Evolutionary conservation across 2,329 filamentous ascomycete genomes (phyloP).

Genomic region (Periconia macrospinosa): DNA sequence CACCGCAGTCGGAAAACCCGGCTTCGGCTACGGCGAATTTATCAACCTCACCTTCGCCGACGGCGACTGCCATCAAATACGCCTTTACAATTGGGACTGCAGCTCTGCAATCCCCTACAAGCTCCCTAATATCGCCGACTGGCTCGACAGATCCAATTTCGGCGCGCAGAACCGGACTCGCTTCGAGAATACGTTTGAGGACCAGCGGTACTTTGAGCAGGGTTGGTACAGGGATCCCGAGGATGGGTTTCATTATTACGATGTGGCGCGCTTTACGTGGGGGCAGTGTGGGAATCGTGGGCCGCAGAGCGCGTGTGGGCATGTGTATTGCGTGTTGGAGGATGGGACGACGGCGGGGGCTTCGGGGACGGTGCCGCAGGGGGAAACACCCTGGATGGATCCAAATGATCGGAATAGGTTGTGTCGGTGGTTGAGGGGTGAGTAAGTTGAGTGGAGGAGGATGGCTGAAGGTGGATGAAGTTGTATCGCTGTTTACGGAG

Average conservation of each 20-base stretch:
- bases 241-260: conserved; percentile 7
- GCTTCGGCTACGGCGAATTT: background rate
- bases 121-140: conserved; percentile 1
- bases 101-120: conserved; percentile 6
- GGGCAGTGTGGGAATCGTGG: conserved; percentile 9
- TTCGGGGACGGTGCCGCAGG: conserved; percentile 1
- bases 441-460: background rate
- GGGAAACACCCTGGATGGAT: conserved; percentile 7
- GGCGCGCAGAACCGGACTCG: background rate
- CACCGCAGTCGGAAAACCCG: background rate
- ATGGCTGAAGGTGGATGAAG: background rate
- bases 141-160: background rate
- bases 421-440: conserved; percentile 7
- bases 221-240: conserved; percentile 9
- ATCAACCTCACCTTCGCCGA: conserved; percentile 7
- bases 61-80: conserved; percentile 6
- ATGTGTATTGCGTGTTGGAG: conserved; percentile 1
- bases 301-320: conserved; percentile 7
- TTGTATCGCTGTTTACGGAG: too few species aligned
- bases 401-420: conserved; percentile 5
- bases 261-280: conserved; percentile 4
- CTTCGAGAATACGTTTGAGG: conserved; percentile 1
- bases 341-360: background rate
- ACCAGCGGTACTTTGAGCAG: conserved; percentile 1
- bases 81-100: conserved; percentile 11